A percentile compares a stretch with the other conserved stretches of the same genome.
Evolutionary conservation across 140 eudicot species (phyloP).

Genomic region (Anethum foeniculum): DNA sequence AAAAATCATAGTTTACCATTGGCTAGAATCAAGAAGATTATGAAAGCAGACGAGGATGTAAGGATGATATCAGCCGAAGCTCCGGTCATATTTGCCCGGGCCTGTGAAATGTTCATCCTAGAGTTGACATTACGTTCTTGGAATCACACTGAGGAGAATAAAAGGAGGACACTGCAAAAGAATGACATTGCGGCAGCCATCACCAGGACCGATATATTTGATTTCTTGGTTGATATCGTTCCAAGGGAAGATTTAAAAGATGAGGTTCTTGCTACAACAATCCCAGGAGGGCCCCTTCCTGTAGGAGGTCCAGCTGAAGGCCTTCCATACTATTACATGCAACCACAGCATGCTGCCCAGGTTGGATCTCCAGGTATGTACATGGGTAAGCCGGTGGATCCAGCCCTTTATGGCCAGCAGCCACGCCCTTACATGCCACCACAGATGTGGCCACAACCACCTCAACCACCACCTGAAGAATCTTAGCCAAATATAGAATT

Average conservation of each 20-base stretch:
- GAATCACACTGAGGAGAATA: slow-evolving; percentile 86
- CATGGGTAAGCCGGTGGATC: slow-evolving; percentile 71
- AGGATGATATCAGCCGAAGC: slow-evolving; percentile 89
- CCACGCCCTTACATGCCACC: slow-evolving; percentile 65
- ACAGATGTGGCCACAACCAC: slow-evolving; percentile 77
- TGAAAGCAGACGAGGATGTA: slow-evolving; percentile 90
- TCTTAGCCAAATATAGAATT: slow-evolving; percentile 35
- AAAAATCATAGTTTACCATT: slow-evolving; percentile 74
- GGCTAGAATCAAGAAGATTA: slow-evolving; percentile 75
- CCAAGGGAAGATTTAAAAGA: slow-evolving; percentile 76
- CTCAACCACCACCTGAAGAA: slow-evolving; percentile 57
- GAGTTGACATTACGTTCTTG: slow-evolving; percentile 69
- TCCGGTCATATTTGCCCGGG: slow-evolving; percentile 76
- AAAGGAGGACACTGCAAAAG: slow-evolving; percentile 82
- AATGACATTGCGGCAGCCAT: slow-evolving; percentile 83
- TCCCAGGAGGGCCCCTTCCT: slow-evolving; percentile 58
- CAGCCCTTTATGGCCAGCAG: slow-evolving; percentile 65
- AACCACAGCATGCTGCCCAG: slow-evolving; percentile 44
- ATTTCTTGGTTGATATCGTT: slow-evolving; percentile 69
- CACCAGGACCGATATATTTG: slow-evolving; percentile 73
- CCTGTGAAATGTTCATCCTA: slow-evolving; percentile 79
- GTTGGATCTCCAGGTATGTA: slow-evolving; percentile 66
- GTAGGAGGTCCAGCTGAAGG: slow-evolving; percentile 68
- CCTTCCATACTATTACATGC: slow-evolving; percentile 70
- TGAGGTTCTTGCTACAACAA: slow-evolving; percentile 58